Percentiles rank a stretch among this genome's conserved stretches.
Evolutionary conservation across 2,329 filamentous ascomycete genomes (phyloP).

Genomic region (Capronia americana): DNA sequence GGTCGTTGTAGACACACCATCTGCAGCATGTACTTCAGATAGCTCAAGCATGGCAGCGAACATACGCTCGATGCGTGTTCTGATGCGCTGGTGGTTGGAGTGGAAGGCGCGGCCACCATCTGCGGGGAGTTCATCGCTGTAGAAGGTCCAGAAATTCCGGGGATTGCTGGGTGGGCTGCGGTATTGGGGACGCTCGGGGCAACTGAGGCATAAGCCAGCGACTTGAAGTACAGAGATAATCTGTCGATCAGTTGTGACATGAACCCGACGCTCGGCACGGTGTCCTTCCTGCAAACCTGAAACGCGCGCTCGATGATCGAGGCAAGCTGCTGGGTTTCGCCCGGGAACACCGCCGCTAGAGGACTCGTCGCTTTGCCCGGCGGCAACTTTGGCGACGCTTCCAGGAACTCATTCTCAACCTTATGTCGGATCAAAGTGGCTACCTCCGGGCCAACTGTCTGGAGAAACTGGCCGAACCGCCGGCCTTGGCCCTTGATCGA

Average conservation of each 20-base stretch:
- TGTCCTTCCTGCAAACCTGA: slow-evolving; percentile 31
- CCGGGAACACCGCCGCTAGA: slow-evolving; percentile 23
- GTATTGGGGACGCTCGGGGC: slow-evolving; percentile 11
- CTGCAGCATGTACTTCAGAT: slow-evolving; percentile 33
- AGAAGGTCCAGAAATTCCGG: slow-evolving; percentile 16
- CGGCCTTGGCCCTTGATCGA: slow-evolving; percentile 4
- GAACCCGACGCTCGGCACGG: slow-evolving; percentile 29
- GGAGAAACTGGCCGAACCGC: slow-evolving; percentile 27
- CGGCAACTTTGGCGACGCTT: slow-evolving; percentile 37
- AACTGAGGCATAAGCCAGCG: slow-evolving; percentile 14
- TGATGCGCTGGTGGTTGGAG: slow-evolving; percentile 18
- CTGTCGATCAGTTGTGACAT: slow-evolving; percentile 35
- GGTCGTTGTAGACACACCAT: slow-evolving; percentile 37
- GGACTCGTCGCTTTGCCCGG: slow-evolving; percentile 28
- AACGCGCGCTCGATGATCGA: slow-evolving; percentile 29
- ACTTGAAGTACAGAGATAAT: slow-evolving; percentile 34
- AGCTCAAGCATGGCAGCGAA: slow-evolving; percentile 23
- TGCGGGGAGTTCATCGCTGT: slow-evolving; percentile 13
- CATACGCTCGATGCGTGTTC: slow-evolving; percentile 18
- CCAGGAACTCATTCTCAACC: slow-evolving; percentile 51
- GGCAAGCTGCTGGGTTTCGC: slow-evolving; percentile 28
- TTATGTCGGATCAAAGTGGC: slow-evolving; percentile 48
- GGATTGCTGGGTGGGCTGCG: background rate
- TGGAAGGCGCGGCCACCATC: slow-evolving; percentile 25
- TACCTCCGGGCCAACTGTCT: slow-evolving; percentile 32